These are phyloP conservation scores for Tilletia indica DNA, from an alignment of 1,284 basidiomycete species.

Conservation along the genomic window DNA sequence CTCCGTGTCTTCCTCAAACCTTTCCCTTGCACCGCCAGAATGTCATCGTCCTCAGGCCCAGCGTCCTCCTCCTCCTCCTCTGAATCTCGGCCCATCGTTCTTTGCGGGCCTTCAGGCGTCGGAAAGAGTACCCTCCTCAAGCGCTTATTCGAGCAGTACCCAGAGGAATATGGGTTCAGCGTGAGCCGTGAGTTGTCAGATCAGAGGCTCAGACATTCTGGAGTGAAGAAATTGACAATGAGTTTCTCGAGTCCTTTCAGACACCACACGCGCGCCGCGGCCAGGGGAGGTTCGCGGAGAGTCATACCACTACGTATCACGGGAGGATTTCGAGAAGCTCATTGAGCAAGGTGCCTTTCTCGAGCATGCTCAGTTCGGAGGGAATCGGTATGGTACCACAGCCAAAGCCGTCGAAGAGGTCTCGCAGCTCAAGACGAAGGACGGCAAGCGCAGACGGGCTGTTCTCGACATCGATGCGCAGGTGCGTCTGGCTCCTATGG, in stretches of 20 bases:
- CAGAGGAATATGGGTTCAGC: constrained; percentile 81
- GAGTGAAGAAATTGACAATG: background rate
- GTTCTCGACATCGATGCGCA: constrained; percentile 96
- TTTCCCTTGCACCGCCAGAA: background rate
- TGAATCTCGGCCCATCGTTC: constrained; percentile 64
- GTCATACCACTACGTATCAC: constrained; percentile 64
- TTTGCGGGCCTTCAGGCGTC: constrained; percentile 83
- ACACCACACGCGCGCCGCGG: constrained; percentile 85
- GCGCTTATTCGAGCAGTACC: constrained; percentile 77
- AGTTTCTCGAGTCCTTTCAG: constrained; percentile 58
- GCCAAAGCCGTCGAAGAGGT: constrained; percentile 67
- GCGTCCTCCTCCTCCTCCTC: background rate
- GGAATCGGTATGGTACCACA: constrained; percentile 87
- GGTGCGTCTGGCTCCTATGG: constrained; percentile 13
- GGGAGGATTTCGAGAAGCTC: constrained; percentile 61
- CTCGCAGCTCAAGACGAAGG: constrained; percentile 57
- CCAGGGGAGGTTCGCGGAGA: constrained; percentile 76
- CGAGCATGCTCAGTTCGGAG: constrained; percentile 75
- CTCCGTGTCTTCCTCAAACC: background rate
- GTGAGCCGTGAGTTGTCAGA: constrained; percentile 74
- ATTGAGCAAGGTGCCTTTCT: constrained; percentile 63
- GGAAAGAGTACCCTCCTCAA: constrained; percentile 90
- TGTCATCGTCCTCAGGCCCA: background rate
- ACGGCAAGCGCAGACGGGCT: constrained; percentile 63
- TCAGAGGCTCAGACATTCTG: background rate